A percentile compares a stretch with the other conserved stretches of the same genome.
Evolutionary conservation across 129 eudicot species (phyloP).

Genomic region (Deinandra increscens): DNA sequence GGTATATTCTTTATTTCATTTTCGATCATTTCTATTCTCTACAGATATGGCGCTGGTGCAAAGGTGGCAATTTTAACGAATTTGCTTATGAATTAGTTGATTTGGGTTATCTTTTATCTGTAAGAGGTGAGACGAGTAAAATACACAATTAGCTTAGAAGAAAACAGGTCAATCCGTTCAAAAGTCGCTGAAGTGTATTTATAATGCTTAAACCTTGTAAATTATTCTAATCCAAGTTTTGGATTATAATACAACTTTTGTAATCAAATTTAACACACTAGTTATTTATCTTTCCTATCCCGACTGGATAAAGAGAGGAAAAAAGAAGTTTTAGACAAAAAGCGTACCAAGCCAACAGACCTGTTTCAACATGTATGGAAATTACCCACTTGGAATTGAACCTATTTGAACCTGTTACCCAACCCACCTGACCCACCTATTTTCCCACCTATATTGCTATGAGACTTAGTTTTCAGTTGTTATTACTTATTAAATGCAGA

Average conservation of each 20-base stretch:
- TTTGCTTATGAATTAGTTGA: background rate
- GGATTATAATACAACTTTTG: background rate
- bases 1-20: conserved; percentile 44
- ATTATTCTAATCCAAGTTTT: background rate
- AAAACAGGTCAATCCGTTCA: background rate
- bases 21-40: conserved; percentile 8
- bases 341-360: background rate
- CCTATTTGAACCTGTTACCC: background rate
- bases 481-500: conserved; percentile 38
- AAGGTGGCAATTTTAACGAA: background rate
- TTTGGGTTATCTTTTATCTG: background rate
- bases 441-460: background rate
- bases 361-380: background rate
- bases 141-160: background rate
- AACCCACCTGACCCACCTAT: background rate
- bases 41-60: background rate
- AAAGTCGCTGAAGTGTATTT: background rate
- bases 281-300: background rate
- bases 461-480: conserved; percentile 7
- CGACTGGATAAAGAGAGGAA: too few species aligned
- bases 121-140: background rate
- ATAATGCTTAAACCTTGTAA: background rate
- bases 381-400: background rate
- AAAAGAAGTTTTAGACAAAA: background rate
- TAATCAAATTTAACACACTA: background rate